Conservation (phyloP, 148 eudicot species). For the Talinum fruticosum region DNA sequence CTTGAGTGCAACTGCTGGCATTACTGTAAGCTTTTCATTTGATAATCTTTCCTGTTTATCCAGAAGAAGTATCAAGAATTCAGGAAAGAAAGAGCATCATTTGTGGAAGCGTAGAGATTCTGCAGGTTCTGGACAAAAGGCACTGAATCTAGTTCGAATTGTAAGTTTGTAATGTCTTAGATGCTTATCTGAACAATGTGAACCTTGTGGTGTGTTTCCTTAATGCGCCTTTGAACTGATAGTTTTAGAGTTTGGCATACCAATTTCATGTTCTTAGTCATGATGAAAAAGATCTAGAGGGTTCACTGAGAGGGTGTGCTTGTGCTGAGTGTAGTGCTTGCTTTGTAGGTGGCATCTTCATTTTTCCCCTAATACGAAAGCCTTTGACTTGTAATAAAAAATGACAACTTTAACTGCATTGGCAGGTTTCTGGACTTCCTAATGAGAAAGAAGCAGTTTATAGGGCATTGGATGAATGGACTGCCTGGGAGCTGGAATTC, state of each 20-base stretch:
- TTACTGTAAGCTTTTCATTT: neutral
- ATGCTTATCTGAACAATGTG: neutral
- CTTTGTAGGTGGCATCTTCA: neutral
- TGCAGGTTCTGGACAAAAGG: slow-evolving; percentile 82
- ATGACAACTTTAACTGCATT: slow-evolving; percentile 7
- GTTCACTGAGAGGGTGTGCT: neutral
- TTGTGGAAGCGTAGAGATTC: slow-evolving; percentile 81
- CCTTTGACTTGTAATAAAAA: neutral
- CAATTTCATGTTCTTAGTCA: neutral
- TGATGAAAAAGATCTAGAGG: neutral
- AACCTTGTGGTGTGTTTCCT: neutral
- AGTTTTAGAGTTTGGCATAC: neutral
- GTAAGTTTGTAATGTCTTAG: slow-evolving; percentile 37
- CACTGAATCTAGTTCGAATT: slow-evolving; percentile 70
- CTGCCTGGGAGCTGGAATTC: slow-evolving; percentile 89
- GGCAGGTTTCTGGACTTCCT: slow-evolving; percentile 70
- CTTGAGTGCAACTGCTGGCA: neutral
- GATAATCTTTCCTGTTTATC: slow-evolving; percentile 18
- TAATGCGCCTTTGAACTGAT: too few species aligned
- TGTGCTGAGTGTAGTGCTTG: neutral
- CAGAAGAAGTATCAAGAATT: slow-evolving; percentile 43
- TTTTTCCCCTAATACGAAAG: neutral
- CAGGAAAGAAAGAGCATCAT: slow-evolving; percentile 82
- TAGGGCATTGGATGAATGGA: slow-evolving; percentile 81
- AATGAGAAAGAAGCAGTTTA: slow-evolving; percentile 85